Evolutionary conservation across 129 eudicot species (phyloP), one percentile per base, ranked within the genome.

Genomic region (Arctium lappa): DNA sequence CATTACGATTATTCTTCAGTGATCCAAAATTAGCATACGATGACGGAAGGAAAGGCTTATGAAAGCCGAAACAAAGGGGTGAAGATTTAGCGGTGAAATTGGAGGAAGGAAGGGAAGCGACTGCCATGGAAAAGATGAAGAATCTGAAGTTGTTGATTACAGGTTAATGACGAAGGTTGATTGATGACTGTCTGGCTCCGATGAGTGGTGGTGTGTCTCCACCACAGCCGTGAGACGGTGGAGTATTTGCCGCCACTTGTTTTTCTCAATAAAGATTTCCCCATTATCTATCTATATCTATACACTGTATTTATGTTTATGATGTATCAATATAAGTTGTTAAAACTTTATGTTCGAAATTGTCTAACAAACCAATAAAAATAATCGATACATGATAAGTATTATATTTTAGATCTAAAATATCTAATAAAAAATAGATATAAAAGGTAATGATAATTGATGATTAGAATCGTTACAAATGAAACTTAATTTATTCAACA

Each of bases 171-270:
- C 27, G 74, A 44, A 80, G 31, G 44, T 33, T 69, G 69, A 81
- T 72, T 56, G 77, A 44, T 74, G 78, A 60, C 73, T 71, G 29
- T 13, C 10, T 31, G 31, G 15, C 38, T 53, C 69, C n/a, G 78
- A 73, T n/a, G 22, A 72, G 33, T 68, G 48, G 73, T 56, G 38
- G 72, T 84, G 89, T 83, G 75, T 77, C 85, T 76, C 91, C 86
- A 73, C 89, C 92, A 85, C 93, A 81, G 71, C 91, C 90, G 87
- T 85, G 86, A 80, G 74, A 78, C 86, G 91, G 88, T 77, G 85
- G 75, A 73, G 69, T 46, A 33, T 80, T 88, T 94, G 89, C 90
- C 94, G 91, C 98, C 98, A 88, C 83, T 84, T 94, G 94, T 81
- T 86, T 93, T 93, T 89, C 87, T 38, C 29, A 16, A 60, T 60